Evolutionary conservation across 768 basidiomycete genomes (phyloP), one percentile per base, ranked within the genome.

Genomic region (Lepiota venenata): DNA sequence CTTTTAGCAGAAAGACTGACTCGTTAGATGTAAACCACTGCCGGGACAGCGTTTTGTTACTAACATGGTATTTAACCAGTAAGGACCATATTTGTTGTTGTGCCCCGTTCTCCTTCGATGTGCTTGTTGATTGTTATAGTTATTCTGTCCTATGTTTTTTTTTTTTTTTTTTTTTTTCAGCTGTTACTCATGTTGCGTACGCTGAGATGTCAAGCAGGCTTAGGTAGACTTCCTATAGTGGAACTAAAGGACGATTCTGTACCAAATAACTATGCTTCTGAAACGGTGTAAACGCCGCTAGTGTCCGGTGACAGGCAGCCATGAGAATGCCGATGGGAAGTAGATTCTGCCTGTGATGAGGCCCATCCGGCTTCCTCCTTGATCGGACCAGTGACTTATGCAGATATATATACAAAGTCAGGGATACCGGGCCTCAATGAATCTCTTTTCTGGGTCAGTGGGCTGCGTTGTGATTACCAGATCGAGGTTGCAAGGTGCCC

Each of bases 301-400:
- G 32, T 16, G 36, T 52, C 42, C 43, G 43, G 32, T 48, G 42
- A 43, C 18, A 29, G 40, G 42, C 40, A 40, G 29, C 32, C 39
- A 41, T 41, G 46, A 18, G 47, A 55, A 47, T 21, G 35, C 32
- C 29, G 35, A 21, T 47, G 46, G 25, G 29, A 37, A n/a, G 44
- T 36, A 37, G 12, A 47, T 47, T 41, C 45, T 41, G 45, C 15
- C 25, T 46, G 35, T 42, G 49, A 20, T 27, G 50, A 32, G 15
- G 18, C 21, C 20, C 22, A 50, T 41, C 4, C 20, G 29, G 40
- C 46, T 47, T 36, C 47, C 40, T 55, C 53, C 46, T 35, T 47
- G 47, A 55, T 55, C 53, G 53, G 45, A 54, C 32, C 15, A 25
- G 25, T 1, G 50, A 45, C 25, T 43, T 43, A 47, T 45, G 50